phyloP scores from a whole-genome alignment of 306 rosid genomes.

The Fragaria iinumae region DNA sequence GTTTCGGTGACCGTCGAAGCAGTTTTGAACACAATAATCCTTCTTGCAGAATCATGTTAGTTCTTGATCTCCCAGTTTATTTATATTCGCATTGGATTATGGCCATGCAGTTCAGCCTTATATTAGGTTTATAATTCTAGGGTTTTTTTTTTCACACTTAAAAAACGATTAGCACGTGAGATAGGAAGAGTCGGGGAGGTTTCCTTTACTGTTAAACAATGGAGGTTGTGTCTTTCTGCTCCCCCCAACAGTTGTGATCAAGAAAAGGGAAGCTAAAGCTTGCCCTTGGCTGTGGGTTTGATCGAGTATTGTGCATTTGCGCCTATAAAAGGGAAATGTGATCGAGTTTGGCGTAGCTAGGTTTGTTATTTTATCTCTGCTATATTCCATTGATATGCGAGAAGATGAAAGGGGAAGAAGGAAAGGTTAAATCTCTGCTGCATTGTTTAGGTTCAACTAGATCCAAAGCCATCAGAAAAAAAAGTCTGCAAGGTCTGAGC shows the following conservation, averaged over 20 bases:
- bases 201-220: slow-evolving; percentile 10
- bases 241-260: background rate
- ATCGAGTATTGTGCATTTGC: background rate
- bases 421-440: slow-evolving; percentile 7
- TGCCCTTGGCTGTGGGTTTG: background rate
- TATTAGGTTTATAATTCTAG: background rate
- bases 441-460: slow-evolving; percentile 4
- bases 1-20: background rate
- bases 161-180: slow-evolving; percentile 34
- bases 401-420: background rate
- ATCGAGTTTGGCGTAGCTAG: background rate
- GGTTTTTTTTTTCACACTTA: background rate
- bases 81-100: slow-evolving; percentile 7
- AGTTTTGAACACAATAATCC: background rate
- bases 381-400: slow-evolving; percentile 9
- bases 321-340: background rate
- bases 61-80: background rate
- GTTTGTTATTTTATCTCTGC: background rate
- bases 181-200: slow-evolving; percentile 19
- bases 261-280: background rate
- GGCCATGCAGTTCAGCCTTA: background rate
- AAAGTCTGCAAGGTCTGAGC: background rate
- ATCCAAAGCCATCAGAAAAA: slow-evolving; percentile 12
- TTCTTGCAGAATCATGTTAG: slow-evolving; percentile 13
- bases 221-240: slow-evolving; percentile 1